Conservation (phyloP, 2,329 filamentous ascomycete genomes). For the Paecilomyces sp. region DNA sequence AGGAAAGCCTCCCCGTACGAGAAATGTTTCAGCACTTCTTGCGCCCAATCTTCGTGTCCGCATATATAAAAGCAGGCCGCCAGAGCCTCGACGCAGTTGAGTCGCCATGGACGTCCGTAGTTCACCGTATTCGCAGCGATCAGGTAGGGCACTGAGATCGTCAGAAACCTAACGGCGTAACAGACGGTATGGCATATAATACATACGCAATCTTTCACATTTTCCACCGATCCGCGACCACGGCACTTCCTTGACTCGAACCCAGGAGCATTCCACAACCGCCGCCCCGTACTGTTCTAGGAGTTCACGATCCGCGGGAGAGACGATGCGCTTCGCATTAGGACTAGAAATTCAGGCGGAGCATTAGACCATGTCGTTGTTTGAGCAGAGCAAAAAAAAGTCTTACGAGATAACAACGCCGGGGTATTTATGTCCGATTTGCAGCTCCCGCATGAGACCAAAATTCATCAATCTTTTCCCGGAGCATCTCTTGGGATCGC, state of each 20-base stretch:
- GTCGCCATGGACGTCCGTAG: slow-evolving; percentile 88
- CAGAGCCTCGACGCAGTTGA: slow-evolving; percentile 94
- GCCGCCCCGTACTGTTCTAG: slow-evolving; percentile 87
- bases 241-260: slow-evolving; percentile 81
- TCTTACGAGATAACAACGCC: slow-evolving; percentile 79
- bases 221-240: slow-evolving; percentile 89
- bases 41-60: slow-evolving; percentile 84
- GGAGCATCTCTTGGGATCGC: slow-evolving; percentile 92
- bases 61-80: slow-evolving; percentile 92
- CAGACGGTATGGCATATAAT: background rate
- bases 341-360: slow-evolving; percentile 41
- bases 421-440: slow-evolving; percentile 83
- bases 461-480: slow-evolving; percentile 90
- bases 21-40: slow-evolving; percentile 74
- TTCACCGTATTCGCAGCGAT: slow-evolving; percentile 96
- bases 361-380: slow-evolving; percentile 1
- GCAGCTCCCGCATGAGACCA: slow-evolving; percentile 86
- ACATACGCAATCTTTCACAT: slow-evolving; percentile 66
- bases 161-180: background rate
- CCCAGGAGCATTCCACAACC: slow-evolving; percentile 97
- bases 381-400: no score
- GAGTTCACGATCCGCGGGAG: slow-evolving; percentile 71
- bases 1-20: slow-evolving; percentile 83
- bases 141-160: slow-evolving; percentile 68
- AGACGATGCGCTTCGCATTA: slow-evolving; percentile 80